Evolutionary conservation across 371 early-diverging fungal genomes (phyloP).

Genomic region (Capillidium heterosporum): DNA sequence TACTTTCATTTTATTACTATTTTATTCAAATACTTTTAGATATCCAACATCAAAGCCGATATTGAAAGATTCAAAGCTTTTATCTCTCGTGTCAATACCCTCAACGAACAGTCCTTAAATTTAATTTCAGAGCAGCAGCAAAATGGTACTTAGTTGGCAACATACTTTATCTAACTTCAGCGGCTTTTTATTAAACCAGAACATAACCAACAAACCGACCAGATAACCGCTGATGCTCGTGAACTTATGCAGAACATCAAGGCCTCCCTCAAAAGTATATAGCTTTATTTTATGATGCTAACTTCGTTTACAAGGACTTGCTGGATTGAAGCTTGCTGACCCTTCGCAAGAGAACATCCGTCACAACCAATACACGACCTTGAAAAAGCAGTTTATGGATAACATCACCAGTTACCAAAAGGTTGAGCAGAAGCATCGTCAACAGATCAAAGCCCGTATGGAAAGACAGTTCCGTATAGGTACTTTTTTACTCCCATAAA

Average conservation of each 20-base stretch:
- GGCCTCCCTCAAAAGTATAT: not conserved
- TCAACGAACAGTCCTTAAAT: slow-evolving; percentile 5
- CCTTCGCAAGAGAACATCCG: not conserved
- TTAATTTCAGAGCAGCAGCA: not conserved
- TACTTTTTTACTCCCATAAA: slow-evolving; percentile 9
- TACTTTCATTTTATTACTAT: not conserved
- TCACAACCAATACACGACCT: slow-evolving; percentile 8
- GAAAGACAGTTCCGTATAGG: slow-evolving; percentile 74
- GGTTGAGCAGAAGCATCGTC: slow-evolving; percentile 58
- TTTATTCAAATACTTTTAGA: not conserved
- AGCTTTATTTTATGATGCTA: not conserved
- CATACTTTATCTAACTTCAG: not conserved
- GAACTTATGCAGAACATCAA: slow-evolving; percentile 1
- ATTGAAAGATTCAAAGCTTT: slow-evolving; percentile 3
- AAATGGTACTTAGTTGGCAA: not conserved
- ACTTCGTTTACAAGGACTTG: not conserved
- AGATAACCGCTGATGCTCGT: not conserved
- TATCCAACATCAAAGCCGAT: not conserved
- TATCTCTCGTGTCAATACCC: not conserved
- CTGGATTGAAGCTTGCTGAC: not conserved
- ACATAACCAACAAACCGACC: not conserved
- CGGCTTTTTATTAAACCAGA: not conserved
- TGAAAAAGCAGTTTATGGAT: slow-evolving; percentile 53
- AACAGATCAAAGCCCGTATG: slow-evolving; percentile 67
- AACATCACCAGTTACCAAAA: slow-evolving; percentile 64